Evolutionary conservation across 129 eudicot species (phyloP).

Genomic region (Oenanthe sinensis): DNA sequence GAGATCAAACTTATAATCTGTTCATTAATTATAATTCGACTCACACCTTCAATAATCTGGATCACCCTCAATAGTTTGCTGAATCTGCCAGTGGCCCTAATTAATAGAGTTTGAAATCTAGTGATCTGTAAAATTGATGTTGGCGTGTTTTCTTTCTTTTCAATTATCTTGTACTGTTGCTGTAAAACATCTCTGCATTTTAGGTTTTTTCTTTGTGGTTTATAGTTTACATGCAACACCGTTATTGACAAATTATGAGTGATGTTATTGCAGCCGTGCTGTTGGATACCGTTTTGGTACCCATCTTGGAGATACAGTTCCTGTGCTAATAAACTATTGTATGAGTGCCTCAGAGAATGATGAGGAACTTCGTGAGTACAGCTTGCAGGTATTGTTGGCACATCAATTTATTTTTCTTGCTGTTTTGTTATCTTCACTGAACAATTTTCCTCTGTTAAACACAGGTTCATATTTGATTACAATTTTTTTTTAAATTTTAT

Average conservation of each 20-base stretch:
- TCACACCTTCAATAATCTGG: not conserved
- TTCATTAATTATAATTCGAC: not conserved
- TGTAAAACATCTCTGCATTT: not conserved
- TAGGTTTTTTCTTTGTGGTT: not conserved
- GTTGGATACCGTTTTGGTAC: constrained; percentile 99
- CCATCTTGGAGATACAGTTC: constrained; percentile 94
- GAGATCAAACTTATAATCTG: not conserved
- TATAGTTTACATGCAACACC: not conserved
- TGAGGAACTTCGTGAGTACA: constrained; percentile 98
- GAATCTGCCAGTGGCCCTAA: not conserved
- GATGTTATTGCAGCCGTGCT: constrained; percentile 53
- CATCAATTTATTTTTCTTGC: not conserved
- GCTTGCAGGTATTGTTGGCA: constrained; percentile 69
- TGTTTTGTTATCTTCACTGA: not conserved
- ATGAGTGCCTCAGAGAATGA: constrained; percentile 93
- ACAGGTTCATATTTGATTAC: not conserved
- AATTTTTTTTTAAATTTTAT: not conserved
- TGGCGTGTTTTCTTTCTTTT: not conserved
- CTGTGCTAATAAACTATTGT: constrained; percentile 72
- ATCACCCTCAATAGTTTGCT: not conserved
- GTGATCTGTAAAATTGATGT: not conserved
- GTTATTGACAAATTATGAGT: constrained; percentile 2
- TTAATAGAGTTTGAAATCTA: not conserved
- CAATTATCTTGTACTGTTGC: not conserved
- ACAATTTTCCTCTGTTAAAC: not conserved